These are phyloP conservation scores for Ceratobasidium sp. DNA, from an alignment of 1,284 basidiomycete species.

Conservation along the genomic window DNA sequence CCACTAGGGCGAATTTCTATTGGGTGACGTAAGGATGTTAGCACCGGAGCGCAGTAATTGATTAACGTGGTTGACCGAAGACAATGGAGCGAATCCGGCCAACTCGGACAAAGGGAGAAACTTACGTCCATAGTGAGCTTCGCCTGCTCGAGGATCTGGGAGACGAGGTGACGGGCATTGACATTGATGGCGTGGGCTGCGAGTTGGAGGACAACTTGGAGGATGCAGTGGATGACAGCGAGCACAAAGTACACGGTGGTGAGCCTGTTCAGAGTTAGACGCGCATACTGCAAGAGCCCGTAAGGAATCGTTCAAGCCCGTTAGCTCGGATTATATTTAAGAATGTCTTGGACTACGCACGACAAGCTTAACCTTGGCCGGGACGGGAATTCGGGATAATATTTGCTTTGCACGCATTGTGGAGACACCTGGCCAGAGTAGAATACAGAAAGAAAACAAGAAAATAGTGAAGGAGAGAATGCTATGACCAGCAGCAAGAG, in stretches of 20 bases:
- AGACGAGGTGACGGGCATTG: constrained; percentile 60
- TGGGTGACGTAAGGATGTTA: not conserved
- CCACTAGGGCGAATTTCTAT: constrained; percentile 24
- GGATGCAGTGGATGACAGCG: constrained; percentile 66
- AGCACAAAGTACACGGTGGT: constrained; percentile 70
- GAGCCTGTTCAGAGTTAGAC: constrained; percentile 69
- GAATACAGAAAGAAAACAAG: not conserved
- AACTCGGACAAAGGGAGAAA: not conserved
- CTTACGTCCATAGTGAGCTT: constrained; percentile 30
- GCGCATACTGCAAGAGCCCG: constrained; percentile 52
- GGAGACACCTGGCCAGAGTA: not conserved
- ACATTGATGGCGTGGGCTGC: constrained; percentile 70
- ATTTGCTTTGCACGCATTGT: constrained; percentile 41
- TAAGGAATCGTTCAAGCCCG: not conserved
- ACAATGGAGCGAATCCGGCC: not conserved
- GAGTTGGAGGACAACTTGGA: constrained; percentile 72
- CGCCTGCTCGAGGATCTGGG: constrained; percentile 43
- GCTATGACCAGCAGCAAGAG: constrained; percentile 21
- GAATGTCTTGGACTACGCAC: constrained; percentile 20
- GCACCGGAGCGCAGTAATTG: not conserved
- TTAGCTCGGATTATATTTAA: not conserved
- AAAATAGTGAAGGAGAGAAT: not conserved
- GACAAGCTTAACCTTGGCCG: constrained; percentile 40
- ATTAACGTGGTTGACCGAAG: not conserved
- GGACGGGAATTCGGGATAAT: constrained; percentile 36